Evolutionary conservation across 345 rosid species (phyloP).

Genomic region (Brassica cretica): DNA sequence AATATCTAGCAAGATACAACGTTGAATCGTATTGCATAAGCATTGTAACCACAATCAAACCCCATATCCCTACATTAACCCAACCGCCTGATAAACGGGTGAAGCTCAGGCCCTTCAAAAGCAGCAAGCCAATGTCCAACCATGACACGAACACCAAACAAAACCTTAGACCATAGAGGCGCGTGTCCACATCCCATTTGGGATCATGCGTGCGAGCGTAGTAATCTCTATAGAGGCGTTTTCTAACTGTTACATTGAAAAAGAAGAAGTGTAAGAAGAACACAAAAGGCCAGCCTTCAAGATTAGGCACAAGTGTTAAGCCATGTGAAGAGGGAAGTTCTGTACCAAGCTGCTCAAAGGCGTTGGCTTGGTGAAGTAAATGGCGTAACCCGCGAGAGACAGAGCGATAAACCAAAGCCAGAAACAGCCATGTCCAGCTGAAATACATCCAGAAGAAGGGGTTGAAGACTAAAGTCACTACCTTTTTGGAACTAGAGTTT

Average conservation of each 20-base stretch:
- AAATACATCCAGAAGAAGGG: conserved; percentile 92
- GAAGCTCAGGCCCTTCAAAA: conserved; percentile 88
- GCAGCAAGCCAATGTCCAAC: conserved; percentile 86
- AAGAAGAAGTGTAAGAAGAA: conserved; percentile 91
- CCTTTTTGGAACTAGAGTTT: conserved; percentile 61
- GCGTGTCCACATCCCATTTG: conserved; percentile 74
- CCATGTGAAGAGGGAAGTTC: conserved; percentile 74
- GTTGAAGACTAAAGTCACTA: conserved; percentile 44
- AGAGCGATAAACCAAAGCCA: conserved; percentile 87
- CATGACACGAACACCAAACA: conserved; percentile 64
- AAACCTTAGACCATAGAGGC: conserved; percentile 54
- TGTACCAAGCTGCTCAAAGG: conserved; percentile 76
- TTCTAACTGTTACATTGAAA: conserved; percentile 75
- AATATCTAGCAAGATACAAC: conserved; percentile 82
- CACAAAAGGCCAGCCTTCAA: conserved; percentile 87
- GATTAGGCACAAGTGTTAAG: conserved; percentile 84
- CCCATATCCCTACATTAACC: conserved; percentile 72
- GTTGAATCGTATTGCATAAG: conserved; percentile 78
- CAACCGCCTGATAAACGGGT: conserved; percentile 69
- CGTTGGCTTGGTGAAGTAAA: conserved; percentile 62
- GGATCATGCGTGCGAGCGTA: conserved; percentile 63
- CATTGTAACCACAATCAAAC: conserved; percentile 56
- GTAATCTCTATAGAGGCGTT: conserved; percentile 78
- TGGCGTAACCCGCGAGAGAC: conserved; percentile 54
- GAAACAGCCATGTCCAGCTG: conserved; percentile 87